Percentiles rank a stretch among this genome's conserved stretches.
Conservation (phyloP, 2,329 filamentous ascomycete genomes). For the Tolypocladium capitatum region DNA sequence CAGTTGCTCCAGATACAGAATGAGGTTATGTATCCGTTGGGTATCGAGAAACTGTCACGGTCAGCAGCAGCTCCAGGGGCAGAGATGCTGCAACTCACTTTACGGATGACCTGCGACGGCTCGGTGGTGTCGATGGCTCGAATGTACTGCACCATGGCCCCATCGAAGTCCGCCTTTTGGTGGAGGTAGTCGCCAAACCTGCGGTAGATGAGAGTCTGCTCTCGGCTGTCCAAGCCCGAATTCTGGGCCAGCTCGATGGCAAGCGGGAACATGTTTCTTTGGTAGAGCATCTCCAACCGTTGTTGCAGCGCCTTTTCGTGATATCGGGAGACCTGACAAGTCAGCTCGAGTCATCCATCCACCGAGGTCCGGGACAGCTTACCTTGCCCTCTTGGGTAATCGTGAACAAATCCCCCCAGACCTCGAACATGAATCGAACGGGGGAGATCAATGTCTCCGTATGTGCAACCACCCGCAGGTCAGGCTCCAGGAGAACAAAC, state of each 20-base stretch:
- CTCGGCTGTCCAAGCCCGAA: constrained; percentile 61
- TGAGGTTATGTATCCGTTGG: constrained; percentile 92
- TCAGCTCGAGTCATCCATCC: neutral
- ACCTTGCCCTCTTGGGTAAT: constrained; percentile 87
- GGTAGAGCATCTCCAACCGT: constrained; percentile 84
- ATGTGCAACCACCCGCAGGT: constrained; percentile 79
- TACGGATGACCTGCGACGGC: constrained; percentile 89
- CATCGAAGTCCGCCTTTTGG: constrained; percentile 90
- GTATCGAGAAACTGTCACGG: constrained; percentile 70
- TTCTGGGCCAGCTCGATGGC: constrained; percentile 91
- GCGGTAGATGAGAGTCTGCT: constrained; percentile 85
- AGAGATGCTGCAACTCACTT: constrained; percentile 34
- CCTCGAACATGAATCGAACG: constrained; percentile 65
- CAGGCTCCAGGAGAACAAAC: constrained; percentile 84
- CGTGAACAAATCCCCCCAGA: constrained; percentile 90
- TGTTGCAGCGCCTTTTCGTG: constrained; percentile 85
- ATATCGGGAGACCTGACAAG: constrained; percentile 60
- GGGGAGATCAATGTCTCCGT: constrained; percentile 73
- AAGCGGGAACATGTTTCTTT: constrained; percentile 80
- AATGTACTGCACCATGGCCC: constrained; percentile 97
- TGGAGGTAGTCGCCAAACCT: constrained; percentile 92
- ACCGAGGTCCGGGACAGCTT: constrained; percentile 4
- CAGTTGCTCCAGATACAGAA: constrained; percentile 91
- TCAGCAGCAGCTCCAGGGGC: constrained; percentile 11
- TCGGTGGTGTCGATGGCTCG: constrained; percentile 93